Percentiles rank a stretch among this genome's conserved stretches.
These are phyloP conservation scores for Erythrobasidium hasegawianum DNA, from an alignment of 1,284 basidiomycete genomes.

Conservation along the genomic window DNA sequence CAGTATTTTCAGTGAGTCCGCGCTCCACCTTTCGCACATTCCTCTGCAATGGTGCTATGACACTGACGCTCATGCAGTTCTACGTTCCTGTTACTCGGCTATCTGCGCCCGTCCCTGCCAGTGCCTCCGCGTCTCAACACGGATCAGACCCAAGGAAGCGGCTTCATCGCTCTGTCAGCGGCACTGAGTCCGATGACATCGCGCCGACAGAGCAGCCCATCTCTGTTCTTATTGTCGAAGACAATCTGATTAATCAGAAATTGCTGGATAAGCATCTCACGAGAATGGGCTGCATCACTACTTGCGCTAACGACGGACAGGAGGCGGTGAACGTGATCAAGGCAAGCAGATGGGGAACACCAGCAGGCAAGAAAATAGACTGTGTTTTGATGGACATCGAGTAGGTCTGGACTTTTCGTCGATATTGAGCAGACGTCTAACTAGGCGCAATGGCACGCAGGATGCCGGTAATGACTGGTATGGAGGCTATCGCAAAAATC, in stretches of 20 bases:
- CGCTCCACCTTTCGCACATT: too few species aligned
- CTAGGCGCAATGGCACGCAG: neutral
- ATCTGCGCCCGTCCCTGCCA: too few species aligned
- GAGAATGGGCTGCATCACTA: slow-evolving; percentile 35
- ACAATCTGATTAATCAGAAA: slow-evolving; percentile 41
- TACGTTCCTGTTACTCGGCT: too few species aligned
- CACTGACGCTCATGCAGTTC: too few species aligned
- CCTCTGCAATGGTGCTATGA: too few species aligned
- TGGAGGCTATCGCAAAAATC: slow-evolving; percentile 21
- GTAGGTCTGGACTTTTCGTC: too few species aligned
- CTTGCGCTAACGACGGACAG: slow-evolving; percentile 35
- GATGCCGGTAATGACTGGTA: slow-evolving; percentile 34
- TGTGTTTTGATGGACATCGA: slow-evolving; percentile 10
- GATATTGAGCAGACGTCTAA: too few species aligned
- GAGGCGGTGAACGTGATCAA: slow-evolving; percentile 9
- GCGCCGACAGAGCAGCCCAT: too few species aligned
- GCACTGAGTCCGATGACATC: too few species aligned
- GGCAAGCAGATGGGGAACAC: neutral
- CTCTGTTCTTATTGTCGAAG: slow-evolving; percentile 38
- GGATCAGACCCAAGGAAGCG: too few species aligned
- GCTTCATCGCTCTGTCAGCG: too few species aligned
- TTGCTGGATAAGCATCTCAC: slow-evolving; percentile 36
- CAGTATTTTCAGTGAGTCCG: slow-evolving; percentile 37
- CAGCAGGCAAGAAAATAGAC: neutral
- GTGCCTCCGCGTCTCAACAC: too few species aligned